Evolutionary conservation across 2,329 filamentous ascomycete genomes (phyloP).

Genomic region (Sporothrix globosa): DNA sequence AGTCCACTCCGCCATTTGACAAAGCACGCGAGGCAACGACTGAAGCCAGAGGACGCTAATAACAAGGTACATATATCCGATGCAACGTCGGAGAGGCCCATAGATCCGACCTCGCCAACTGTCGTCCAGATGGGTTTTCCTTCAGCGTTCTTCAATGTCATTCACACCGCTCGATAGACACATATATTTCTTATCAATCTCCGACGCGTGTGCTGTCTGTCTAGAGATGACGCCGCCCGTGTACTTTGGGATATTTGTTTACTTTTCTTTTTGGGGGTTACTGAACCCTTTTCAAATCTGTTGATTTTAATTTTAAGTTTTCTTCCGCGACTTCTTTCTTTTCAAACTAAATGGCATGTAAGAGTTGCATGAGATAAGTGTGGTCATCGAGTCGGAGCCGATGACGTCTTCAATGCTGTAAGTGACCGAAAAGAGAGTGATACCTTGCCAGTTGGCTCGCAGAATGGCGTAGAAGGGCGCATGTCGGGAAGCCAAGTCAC

Average conservation of each 20-base stretch:
- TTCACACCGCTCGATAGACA: constrained; percentile 4
- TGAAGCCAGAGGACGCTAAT: background rate
- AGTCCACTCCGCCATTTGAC: background rate
- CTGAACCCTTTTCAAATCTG: no score
- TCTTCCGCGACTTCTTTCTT: no score
- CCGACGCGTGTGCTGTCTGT: no score
- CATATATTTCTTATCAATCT: background rate
- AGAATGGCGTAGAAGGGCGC: constrained; percentile 14
- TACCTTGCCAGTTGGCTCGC: background rate
- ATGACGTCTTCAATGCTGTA: constrained; percentile 2
- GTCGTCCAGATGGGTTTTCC: no score
- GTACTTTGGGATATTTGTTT: no score
- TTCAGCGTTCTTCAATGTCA: background rate
- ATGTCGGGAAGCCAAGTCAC: background rate
- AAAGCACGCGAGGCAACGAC: no score
- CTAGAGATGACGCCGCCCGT: no score
- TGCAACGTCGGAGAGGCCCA: background rate
- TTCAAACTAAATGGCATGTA: no score
- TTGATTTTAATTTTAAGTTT: no score
- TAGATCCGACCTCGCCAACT: background rate
- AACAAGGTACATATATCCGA: constrained; percentile 1
- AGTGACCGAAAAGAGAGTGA: background rate
- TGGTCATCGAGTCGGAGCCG: no score
- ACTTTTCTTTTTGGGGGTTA: no score
- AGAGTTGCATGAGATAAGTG: no score